Conservation (phyloP, 345 rosid genomes). For the Geranium brycei region DNA sequence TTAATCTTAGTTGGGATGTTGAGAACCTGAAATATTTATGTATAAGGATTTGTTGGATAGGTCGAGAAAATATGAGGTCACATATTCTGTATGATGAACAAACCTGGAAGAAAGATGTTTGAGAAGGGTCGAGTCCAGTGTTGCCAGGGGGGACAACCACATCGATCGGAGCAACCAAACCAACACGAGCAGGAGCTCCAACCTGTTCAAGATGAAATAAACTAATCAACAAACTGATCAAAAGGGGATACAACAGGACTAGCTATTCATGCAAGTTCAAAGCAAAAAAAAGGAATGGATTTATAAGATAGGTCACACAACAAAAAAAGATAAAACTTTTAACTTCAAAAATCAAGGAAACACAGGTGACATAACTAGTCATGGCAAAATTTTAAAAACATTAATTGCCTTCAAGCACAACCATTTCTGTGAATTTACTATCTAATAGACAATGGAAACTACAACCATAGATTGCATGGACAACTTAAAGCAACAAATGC, state of each 20-base stretch:
- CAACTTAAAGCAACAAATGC: too few species aligned
- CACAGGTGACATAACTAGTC: too few species aligned
- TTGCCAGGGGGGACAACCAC: conserved; percentile 93
- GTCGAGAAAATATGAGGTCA: neutral
- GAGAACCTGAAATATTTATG: conserved; percentile 34
- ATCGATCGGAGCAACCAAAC: conserved; percentile 83
- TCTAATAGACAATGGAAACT: too few species aligned
- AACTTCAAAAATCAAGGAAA: too few species aligned
- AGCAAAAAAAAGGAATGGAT: neutral
- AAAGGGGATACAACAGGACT: neutral
- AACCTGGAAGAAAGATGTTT: conserved; percentile 96
- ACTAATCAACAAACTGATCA: neutral
- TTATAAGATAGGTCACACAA: too few species aligned
- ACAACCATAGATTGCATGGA: too few species aligned
- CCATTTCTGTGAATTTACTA: too few species aligned
- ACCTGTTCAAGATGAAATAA: conserved; percentile 26
- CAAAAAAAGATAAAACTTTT: too few species aligned
- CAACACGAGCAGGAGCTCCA: conserved; percentile 99
- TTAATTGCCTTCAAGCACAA: too few species aligned
- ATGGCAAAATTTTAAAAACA: too few species aligned
- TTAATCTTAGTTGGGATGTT: conserved; percentile 96
- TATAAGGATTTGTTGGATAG: neutral
- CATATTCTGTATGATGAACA: neutral
- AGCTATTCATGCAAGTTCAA: neutral
- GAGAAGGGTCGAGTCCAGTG: conserved; percentile 94